Conservation (phyloP, 805 yeast species). For the Lachancea cidri region DNA sequence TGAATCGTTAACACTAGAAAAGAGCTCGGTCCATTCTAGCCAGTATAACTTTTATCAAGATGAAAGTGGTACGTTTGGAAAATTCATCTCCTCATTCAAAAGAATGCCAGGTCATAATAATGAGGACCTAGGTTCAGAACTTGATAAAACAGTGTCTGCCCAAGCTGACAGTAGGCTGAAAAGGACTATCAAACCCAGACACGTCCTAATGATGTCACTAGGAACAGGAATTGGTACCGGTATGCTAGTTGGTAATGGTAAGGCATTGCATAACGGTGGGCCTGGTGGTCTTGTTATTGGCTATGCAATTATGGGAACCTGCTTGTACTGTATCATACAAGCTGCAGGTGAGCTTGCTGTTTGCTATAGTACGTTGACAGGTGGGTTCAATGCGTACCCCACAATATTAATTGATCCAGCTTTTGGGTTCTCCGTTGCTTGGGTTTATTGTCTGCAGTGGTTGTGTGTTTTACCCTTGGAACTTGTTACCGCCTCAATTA, state of each 20-base stretch:
- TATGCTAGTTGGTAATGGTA: constrained; percentile 53
- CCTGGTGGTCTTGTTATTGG: constrained; percentile 50
- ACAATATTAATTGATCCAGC: constrained; percentile 50
- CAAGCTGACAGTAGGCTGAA: constrained; percentile 25
- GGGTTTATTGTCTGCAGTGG: constrained; percentile 64
- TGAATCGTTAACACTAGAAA: constrained; percentile 1
- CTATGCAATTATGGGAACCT: constrained; percentile 50
- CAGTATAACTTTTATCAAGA: constrained; percentile 2
- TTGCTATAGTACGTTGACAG: constrained; percentile 50
- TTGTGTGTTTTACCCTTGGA: constrained; percentile 57
- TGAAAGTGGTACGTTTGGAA: constrained; percentile 2
- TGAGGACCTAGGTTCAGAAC: not conserved
- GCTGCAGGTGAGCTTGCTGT: constrained; percentile 68
- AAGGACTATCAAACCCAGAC: constrained; percentile 37
- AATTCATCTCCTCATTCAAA: constrained; percentile 5
- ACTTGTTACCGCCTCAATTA: constrained; percentile 59
- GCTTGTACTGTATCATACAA: constrained; percentile 54
- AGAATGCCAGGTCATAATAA: constrained; percentile 1
- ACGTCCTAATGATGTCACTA: constrained; percentile 69
- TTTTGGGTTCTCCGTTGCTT: constrained; percentile 53
- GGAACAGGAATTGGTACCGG: constrained; percentile 88
- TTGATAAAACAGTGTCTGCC: not conserved
- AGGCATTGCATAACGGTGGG: constrained; percentile 41
- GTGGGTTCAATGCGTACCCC: constrained; percentile 62
- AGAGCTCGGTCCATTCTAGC: constrained; percentile 4